These are phyloP conservation scores for Berberis thunbergii DNA, from an alignment of 164 flowering plant species.

Conservation along the genomic window DNA sequence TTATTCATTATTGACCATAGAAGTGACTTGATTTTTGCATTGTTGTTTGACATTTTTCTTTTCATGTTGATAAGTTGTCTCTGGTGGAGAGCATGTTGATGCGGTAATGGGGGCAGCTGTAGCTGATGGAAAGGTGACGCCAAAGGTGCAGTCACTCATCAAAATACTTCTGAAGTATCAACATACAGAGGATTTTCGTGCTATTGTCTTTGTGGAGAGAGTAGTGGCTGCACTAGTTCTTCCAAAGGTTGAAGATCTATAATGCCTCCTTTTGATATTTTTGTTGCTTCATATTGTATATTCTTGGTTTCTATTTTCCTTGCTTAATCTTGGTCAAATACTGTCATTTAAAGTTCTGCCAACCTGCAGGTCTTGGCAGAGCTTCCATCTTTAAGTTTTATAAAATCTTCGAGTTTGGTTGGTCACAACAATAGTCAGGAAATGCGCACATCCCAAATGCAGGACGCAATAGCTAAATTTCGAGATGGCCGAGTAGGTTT, in stretches of 20 bases:
- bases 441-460: slow-evolving; percentile 92
- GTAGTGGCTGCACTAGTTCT: slow-evolving; percentile 97
- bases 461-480: slow-evolving; percentile 86
- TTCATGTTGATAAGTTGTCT: slow-evolving; percentile 41
- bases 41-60: not conserved
- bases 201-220: slow-evolving; percentile 96
- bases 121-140: slow-evolving; percentile 99
- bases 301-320: not conserved
- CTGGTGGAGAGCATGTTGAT: slow-evolving; percentile 99
- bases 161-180: slow-evolving; percentile 86
- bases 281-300: not conserved
- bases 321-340: not conserved
- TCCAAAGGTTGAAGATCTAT: slow-evolving; percentile 64
- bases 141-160: slow-evolving; percentile 89
- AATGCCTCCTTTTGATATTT: not conserved
- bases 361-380: slow-evolving; percentile 76
- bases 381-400: slow-evolving; percentile 88
- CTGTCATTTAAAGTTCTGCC: slow-evolving; percentile 7
- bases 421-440: slow-evolving; percentile 99
- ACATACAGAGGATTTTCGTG: slow-evolving; percentile 92
- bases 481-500: slow-evolving; percentile 92
- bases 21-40: not conserved
- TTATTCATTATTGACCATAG: too few species aligned
- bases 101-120: slow-evolving; percentile 94
- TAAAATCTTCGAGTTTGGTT: slow-evolving; percentile 87